Conservation (phyloP, 139 green algal genomes). For the Auxenochlorella pyrenoidosa region DNA sequence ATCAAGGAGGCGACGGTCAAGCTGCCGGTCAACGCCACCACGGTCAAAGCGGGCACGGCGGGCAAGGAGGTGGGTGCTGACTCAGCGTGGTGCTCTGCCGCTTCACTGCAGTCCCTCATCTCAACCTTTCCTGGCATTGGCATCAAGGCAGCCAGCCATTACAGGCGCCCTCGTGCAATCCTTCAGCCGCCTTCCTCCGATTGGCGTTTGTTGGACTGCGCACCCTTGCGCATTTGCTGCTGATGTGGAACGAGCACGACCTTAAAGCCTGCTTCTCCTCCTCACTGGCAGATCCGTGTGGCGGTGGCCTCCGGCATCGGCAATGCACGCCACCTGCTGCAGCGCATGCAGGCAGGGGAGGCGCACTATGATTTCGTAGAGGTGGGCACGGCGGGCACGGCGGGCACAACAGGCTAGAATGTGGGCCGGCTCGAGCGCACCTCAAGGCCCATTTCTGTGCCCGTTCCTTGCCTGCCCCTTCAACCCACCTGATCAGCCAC, state of each 20-base stretch:
- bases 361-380: slow-evolving; percentile 70
- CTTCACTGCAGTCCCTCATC: no score
- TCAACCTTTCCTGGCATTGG: neutral
- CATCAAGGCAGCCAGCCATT: neutral
- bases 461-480: neutral
- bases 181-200: no score
- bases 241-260: no score
- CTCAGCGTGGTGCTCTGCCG: neutral
- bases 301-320: slow-evolving; percentile 74
- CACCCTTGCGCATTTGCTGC: no score
- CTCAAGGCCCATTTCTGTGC: no score
- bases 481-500: neutral
- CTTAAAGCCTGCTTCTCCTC: no score
- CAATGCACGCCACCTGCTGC: slow-evolving; percentile 76
- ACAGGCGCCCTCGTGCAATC: no score
- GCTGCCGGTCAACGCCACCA: slow-evolving; percentile 33
- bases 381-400: slow-evolving; percentile 21
- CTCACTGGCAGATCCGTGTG: slow-evolving; percentile 38
- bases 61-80: slow-evolving; percentile 6
- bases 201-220: no score
- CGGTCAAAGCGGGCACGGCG: neutral
- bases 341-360: slow-evolving; percentile 27
- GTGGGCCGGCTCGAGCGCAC: neutral
- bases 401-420: neutral
- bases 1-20: slow-evolving; percentile 64